These are phyloP conservation scores for Asterochloris erici DNA, from an alignment of 139 green algal species.

Conservation along the genomic window DNA sequence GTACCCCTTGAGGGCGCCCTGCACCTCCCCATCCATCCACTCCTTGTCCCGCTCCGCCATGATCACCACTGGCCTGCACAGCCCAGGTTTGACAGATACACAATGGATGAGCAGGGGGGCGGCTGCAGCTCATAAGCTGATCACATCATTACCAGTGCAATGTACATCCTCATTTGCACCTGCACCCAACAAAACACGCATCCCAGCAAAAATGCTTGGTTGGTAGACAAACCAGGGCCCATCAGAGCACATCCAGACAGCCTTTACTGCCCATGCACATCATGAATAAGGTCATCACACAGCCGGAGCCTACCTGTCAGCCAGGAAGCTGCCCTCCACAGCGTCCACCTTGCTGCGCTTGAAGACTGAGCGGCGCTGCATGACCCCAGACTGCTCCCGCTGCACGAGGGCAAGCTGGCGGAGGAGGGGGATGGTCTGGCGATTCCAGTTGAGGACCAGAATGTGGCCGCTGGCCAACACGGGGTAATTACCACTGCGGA, in stretches of 20 bases:
- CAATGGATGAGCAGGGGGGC: too few species aligned
- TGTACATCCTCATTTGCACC: too few species aligned
- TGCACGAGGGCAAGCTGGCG: slow-evolving; percentile 19
- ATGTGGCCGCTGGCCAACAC: slow-evolving; percentile 22
- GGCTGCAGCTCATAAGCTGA: too few species aligned
- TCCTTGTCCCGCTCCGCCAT: slow-evolving; percentile 28
- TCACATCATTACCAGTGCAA: too few species aligned
- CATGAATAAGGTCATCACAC: too few species aligned
- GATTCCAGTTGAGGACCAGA: slow-evolving; percentile 28
- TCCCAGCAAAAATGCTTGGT: too few species aligned
- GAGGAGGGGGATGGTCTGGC: slow-evolving; percentile 22
- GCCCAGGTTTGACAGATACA: too few species aligned
- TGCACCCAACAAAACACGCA: too few species aligned
- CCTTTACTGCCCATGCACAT: too few species aligned
- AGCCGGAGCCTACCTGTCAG: not conserved
- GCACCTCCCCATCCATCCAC: slow-evolving; percentile 26
- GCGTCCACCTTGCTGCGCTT: not conserved
- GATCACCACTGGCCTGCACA: slow-evolving; percentile 21
- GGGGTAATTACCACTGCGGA: slow-evolving; percentile 23
- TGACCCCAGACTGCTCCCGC: slow-evolving; percentile 2
- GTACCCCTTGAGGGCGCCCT: slow-evolving; percentile 22
- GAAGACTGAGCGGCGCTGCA: not conserved
- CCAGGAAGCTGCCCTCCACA: not conserved
- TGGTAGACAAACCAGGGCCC: too few species aligned
- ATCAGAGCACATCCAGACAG: too few species aligned